Conservation (phyloP, 1,139 yeast genomes). For the Lodderomyces margitis region DNA sequence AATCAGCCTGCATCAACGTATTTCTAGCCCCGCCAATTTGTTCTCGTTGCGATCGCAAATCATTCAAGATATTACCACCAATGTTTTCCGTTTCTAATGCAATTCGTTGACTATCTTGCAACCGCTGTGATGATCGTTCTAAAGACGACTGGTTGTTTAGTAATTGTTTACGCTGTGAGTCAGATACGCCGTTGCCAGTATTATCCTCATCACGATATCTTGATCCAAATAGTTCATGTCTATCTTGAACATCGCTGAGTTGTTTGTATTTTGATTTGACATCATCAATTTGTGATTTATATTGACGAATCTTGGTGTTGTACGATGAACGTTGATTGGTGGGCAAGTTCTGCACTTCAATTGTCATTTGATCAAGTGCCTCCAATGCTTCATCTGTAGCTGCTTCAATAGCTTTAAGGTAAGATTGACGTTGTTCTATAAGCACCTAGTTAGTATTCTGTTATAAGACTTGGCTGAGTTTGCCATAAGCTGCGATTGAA, state of each 20-base stretch:
- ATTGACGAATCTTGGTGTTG: slow-evolving; percentile 70
- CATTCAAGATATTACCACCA: slow-evolving; percentile 88
- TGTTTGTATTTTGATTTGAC: slow-evolving; percentile 52
- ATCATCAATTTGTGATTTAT: slow-evolving; percentile 58
- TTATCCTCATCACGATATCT: slow-evolving; percentile 34
- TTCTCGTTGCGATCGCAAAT: slow-evolving; percentile 89
- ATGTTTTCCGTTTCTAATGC: slow-evolving; percentile 91
- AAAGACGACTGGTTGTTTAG: slow-evolving; percentile 76
- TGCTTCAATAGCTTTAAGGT: slow-evolving; percentile 60
- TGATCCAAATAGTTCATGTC: slow-evolving; percentile 66
- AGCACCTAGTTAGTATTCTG: slow-evolving; percentile 18
- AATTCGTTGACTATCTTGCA: slow-evolving; percentile 83
- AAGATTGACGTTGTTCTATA: slow-evolving; percentile 44
- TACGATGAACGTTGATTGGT: slow-evolving; percentile 64
- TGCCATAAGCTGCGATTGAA: neutral
- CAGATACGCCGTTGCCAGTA: slow-evolving; percentile 30
- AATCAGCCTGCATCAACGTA: slow-evolving; percentile 85
- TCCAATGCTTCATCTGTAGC: slow-evolving; percentile 79
- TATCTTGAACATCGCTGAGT: slow-evolving; percentile 60
- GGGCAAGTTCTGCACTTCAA: slow-evolving; percentile 80
- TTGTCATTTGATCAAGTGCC: slow-evolving; percentile 73
- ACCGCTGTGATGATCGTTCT: slow-evolving; percentile 78
- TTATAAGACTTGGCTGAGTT: too few species aligned
- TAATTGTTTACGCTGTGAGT: slow-evolving; percentile 78
- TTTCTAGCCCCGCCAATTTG: slow-evolving; percentile 83